Percentiles rank a stretch among this genome's conserved stretches.
Conservation (phyloP, 768 basidiomycete genomes). For the Macrolepiota fuliginosa region DNA sequence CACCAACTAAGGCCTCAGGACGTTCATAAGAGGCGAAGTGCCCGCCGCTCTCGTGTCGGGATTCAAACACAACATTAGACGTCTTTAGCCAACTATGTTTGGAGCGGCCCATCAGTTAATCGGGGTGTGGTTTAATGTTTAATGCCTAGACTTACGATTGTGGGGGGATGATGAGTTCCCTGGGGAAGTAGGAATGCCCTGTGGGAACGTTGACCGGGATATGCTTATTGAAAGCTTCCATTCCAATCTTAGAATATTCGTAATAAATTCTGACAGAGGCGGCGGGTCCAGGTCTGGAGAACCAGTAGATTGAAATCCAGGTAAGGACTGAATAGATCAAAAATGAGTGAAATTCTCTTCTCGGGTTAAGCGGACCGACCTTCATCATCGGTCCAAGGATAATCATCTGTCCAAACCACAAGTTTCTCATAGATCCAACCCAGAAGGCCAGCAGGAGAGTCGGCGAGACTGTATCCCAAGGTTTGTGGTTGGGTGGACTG, state of each 20-base stretch:
- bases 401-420: constrained; percentile 42
- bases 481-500: constrained; percentile 52
- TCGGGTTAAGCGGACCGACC: constrained; percentile 20
- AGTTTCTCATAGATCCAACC: constrained; percentile 55
- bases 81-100: constrained; percentile 38
- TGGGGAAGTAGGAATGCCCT: constrained; percentile 52
- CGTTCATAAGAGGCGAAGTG: constrained; percentile 58
- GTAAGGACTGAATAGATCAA: constrained; percentile 40
- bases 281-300: constrained; percentile 56
- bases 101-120: not conserved
- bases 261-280: constrained; percentile 60
- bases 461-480: constrained; percentile 50
- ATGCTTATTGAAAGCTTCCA: constrained; percentile 4
- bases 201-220: constrained; percentile 35
- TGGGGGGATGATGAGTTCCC: constrained; percentile 35
- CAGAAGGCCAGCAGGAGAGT: constrained; percentile 56
- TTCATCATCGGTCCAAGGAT: constrained; percentile 58
- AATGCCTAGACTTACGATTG: constrained; percentile 23
- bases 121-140: not conserved
- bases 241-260: constrained; percentile 30
- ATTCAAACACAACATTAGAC: constrained; percentile 42
- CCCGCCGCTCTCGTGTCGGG: constrained; percentile 48
- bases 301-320: constrained; percentile 61
- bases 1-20: constrained; percentile 45
- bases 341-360: not conserved